Base-by-base conservation (phyloP, 345 rosid species). In the Geranium brycei region DNA sequence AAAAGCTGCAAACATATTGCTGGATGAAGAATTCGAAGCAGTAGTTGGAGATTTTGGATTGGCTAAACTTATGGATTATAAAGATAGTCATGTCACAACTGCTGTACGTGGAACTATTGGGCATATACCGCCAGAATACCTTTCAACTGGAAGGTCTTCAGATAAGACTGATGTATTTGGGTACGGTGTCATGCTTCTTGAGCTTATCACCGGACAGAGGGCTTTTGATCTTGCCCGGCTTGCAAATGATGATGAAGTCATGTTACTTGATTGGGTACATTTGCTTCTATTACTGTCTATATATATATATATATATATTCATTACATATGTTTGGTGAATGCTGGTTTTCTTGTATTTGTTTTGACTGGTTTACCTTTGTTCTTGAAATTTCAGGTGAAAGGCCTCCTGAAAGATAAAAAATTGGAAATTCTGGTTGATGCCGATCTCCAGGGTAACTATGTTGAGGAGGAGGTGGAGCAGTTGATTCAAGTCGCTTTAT, bases 351-450 rank as follows among this genome's bases (percentile, higher is more conserved):
- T 23, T 23, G 28, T 23, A 23, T 23, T 23, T 38, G 8, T 38
- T 5, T 38, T 38, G 47, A 38, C 47, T 10, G 47, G 47, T 38
- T 38, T 38, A 38, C 47, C 47, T 38, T 38, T 47, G 53, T 47
- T 47, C 53, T 47, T 47, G 53, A 47, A 53, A 14, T 68, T 7
- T 71, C 83, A 91, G 96, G 98, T 91, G 64, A 89, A 91, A 84
- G 99, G 97, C 60, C 91, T 90, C 73, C 73, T 90, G 6, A 84
- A 85, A 66, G 96, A 85, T 31, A 86, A 83, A 75, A 91, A 66
- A 72, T 71, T 89, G 70, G 97, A 87, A 68, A 76, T 64, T 38
- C 77, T 91, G 69, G 96, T 91, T 3, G 98, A 89, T 55, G 35
- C 70, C 0, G 98, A 87, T 66, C 79, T 91, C 61, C 77, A 77